A percentile compares a stretch with the other conserved stretches of the same genome.
Evolutionary conservation across 2,329 filamentous ascomycete genomes (phyloP).

Genomic region (Aspergillus melleus): DNA sequence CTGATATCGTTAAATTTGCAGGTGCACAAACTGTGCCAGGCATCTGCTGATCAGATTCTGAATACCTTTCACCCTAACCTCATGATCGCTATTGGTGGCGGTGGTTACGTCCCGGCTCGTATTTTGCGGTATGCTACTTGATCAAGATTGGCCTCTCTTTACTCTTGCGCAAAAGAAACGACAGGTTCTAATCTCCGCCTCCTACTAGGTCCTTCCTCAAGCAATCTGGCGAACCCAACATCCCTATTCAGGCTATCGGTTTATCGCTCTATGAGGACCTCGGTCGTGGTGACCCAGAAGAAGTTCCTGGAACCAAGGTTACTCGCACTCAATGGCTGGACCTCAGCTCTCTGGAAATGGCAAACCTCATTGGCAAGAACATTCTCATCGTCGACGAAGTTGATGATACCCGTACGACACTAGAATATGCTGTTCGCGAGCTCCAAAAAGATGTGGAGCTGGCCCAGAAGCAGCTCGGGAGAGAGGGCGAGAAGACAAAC

Average conservation of each 20-base stretch:
- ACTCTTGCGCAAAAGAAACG: not conserved
- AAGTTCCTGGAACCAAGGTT: conserved; percentile 86
- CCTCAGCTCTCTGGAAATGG: conserved; percentile 80
- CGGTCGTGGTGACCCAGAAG: conserved; percentile 61
- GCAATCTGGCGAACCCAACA: conserved; percentile 81
- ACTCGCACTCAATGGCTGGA: conserved; percentile 99
- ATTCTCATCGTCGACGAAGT: conserved; percentile 94
- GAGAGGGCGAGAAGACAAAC: conserved; percentile 70
- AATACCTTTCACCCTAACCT: conserved; percentile 86
- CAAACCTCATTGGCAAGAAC: conserved; percentile 85
- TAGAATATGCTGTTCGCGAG: conserved; percentile 91
- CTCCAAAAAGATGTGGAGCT: conserved; percentile 90
- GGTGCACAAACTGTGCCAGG: conserved; percentile 97
- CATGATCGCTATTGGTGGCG: conserved; percentile 97
- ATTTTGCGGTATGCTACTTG: conserved; percentile 69
- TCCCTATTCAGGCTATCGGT: conserved; percentile 98
- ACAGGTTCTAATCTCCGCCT: not conserved
- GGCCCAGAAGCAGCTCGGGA: conserved; percentile 72
- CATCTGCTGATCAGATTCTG: conserved; percentile 77
- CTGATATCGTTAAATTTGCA: conserved; percentile 41
- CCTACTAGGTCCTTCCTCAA: conserved; percentile 79
- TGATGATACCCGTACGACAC: conserved; percentile 89
- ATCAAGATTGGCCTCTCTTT: not conserved
- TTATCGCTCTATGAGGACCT: conserved; percentile 95
- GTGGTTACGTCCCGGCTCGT: conserved; percentile 93